Evolutionary conservation across 1,284 basidiomycete genomes (phyloP), one percentile per base, ranked within the genome.

Genomic region (Trichosporon coremiiforme): DNA sequence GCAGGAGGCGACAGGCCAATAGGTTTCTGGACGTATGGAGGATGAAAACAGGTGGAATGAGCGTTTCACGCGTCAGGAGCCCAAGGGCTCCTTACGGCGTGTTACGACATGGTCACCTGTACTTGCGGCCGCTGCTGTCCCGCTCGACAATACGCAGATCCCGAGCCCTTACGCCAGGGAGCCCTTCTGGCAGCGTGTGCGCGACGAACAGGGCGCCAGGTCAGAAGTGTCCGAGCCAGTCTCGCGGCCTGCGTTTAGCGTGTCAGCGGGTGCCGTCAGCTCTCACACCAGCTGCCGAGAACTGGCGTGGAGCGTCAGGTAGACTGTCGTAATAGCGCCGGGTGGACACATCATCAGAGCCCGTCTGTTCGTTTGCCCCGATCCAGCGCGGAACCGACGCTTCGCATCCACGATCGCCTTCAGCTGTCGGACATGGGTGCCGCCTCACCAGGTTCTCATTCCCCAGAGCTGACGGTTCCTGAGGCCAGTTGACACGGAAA

Each of bases 51-150:
- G 15, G 57, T 62, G 57, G 57, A 62, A 62, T 33, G 31, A 35
- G 57, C 57, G 57, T 62, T 62, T 62, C 57, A 62, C n/a, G 29
- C 15, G 29, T 31, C 57, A 62, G 57, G 31, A 62, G 15, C 15
- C 8, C 13, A 13, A 33, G 57, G 13, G 29, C 57, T 33, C 5
- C 57, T 17, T 62, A 31, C 29, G 29, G 17, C 57, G 31, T 33
- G 29, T n/a, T 62, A 33, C 55, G 55, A 60, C 55, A 60, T 60
- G 55, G 50, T 17, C n/a, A 10, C 22, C 47, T 20, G 10, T 20
- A 6, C 20, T 20, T 53, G 50, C 50, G 6, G 50, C 50, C 15
- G 57, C 57, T 22, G 17, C 31, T 62, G 41, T 62, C 57, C 57
- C 57, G 57, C 57, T 33, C 57, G 57, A 31, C 55, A 62, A 62